phyloP scores from a whole-genome alignment of 2,329 filamentous ascomycete genomes.

The Pseudogymnoascus sp. region DNA sequence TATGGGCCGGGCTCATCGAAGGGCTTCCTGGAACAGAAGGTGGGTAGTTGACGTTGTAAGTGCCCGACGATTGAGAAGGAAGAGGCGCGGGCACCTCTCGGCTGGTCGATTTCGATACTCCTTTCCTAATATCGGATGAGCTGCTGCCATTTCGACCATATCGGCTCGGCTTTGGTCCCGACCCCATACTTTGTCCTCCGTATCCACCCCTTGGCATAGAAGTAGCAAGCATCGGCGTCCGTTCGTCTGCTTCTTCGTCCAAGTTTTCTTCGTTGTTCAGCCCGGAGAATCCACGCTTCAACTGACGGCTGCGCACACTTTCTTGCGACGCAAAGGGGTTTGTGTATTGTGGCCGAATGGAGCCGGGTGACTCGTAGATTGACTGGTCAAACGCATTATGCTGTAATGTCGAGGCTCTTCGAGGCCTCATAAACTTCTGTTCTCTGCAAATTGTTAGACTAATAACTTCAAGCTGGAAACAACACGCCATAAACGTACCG shows the following conservation, averaged over 20 bases:
- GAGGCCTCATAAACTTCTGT: constrained; percentile 48
- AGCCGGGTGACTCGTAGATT: constrained; percentile 27
- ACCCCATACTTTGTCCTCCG: constrained; percentile 14
- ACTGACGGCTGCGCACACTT: constrained; percentile 16
- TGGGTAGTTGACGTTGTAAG: constrained; percentile 60
- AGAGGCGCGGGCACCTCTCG: neutral
- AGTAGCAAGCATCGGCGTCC: constrained; percentile 46
- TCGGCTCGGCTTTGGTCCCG: constrained; percentile 41
- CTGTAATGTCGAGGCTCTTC: constrained; percentile 48
- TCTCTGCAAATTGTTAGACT: constrained; percentile 24
- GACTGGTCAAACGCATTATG: constrained; percentile 28
- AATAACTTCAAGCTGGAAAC: constrained; percentile 8
- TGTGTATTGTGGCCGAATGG: constrained; percentile 27
- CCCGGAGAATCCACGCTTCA: constrained; percentile 27
- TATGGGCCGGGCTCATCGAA: constrained; percentile 39
- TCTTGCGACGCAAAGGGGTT: constrained; percentile 26
- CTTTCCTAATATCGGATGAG: constrained; percentile 38
- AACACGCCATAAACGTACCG: constrained; percentile 41
- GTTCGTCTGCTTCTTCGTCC: constrained; percentile 41
- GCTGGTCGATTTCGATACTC: neutral
- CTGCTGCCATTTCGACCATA: constrained; percentile 26
- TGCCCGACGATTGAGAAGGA: constrained; percentile 12
- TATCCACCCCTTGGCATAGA: constrained; percentile 28
- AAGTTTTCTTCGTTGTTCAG: constrained; percentile 44
- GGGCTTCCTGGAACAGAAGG: constrained; percentile 60